A percentile compares a stretch with the other conserved stretches of the same genome.
Conservation (phyloP, 495 filamentous ascomycete species). For the Evernia prunastri region DNA sequence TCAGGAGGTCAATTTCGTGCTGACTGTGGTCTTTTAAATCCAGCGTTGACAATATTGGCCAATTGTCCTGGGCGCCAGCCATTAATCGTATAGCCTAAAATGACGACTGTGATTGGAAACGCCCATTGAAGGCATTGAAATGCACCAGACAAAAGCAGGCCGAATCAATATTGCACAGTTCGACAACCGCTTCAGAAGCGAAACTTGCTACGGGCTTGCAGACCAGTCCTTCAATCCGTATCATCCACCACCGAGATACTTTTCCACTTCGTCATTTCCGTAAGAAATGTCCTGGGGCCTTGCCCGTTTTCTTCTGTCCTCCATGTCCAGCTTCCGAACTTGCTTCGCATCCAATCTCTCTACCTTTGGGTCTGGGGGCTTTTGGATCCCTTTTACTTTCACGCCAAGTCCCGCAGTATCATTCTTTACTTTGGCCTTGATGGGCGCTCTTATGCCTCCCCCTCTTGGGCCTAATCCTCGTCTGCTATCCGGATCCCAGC, state of each 20-base stretch:
- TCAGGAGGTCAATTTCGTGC: background rate
- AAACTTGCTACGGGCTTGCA: background rate
- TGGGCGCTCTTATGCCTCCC: slow-evolving; percentile 67
- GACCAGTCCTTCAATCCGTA: background rate
- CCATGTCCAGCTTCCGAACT: slow-evolving; percentile 50
- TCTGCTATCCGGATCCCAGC: slow-evolving; percentile 82
- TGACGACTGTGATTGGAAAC: background rate
- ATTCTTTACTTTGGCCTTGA: slow-evolving; percentile 67
- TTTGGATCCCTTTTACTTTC: slow-evolving; percentile 24
- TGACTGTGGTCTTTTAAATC: background rate
- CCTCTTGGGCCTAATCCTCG: slow-evolving; percentile 63
- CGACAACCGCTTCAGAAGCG: background rate
- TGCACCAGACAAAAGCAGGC: background rate
- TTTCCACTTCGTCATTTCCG: slow-evolving; percentile 61
- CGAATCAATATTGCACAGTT: background rate
- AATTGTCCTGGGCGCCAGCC: background rate
- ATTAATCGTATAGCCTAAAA: background rate
- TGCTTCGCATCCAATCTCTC: slow-evolving; percentile 65
- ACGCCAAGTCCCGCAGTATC: slow-evolving; percentile 68
- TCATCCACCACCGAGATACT: slow-evolving; percentile 51
- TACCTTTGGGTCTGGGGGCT: slow-evolving; percentile 35
- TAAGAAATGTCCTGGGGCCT: slow-evolving; percentile 62
- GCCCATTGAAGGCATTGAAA: background rate
- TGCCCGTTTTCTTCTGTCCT: slow-evolving; percentile 57
- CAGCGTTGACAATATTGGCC: background rate